Evolutionary conservation across 441 rosid species (phyloP).

Genomic region (Rhodomyrtus psidioides): DNA sequence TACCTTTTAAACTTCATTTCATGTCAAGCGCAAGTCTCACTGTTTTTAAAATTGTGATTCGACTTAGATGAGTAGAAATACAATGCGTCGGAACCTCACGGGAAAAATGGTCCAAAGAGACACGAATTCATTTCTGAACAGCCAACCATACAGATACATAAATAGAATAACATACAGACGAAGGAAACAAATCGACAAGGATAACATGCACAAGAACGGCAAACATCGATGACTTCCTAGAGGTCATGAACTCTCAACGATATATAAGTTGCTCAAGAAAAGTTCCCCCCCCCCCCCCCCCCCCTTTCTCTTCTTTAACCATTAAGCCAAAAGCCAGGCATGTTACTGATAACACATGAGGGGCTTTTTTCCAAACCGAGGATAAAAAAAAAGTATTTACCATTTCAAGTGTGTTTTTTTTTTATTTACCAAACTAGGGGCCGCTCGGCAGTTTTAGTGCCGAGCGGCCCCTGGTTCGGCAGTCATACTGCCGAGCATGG

Average conservation of each 20-base stretch:
- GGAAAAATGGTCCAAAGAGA: neutral
- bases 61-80: rapidly evolving
- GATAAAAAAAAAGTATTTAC: no score
- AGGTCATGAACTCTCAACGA: conserved; percentile 19
- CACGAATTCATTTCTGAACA: neutral
- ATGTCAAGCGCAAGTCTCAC: neutral
- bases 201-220: conserved; percentile 27
- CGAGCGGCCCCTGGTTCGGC: no score
- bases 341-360: conserved; percentile 74
- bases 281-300: neutral
- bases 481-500: no score
- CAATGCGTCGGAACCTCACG: rapidly evolving
- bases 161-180: neutral
- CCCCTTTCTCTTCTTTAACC: neutral
- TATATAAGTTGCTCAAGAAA: conserved; percentile 11
- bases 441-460: no score
- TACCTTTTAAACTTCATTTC: neutral
- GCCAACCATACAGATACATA: neutral
- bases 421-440: no score
- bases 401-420: no score
- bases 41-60: neutral
- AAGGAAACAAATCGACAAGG: neutral
- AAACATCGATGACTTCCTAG: conserved; percentile 26
- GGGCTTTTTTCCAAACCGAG: no score
- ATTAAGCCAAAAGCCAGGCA: conserved; percentile 12